Conservation (phyloP, 768 basidiomycete genomes). For the Kwoniella pini region DNA sequence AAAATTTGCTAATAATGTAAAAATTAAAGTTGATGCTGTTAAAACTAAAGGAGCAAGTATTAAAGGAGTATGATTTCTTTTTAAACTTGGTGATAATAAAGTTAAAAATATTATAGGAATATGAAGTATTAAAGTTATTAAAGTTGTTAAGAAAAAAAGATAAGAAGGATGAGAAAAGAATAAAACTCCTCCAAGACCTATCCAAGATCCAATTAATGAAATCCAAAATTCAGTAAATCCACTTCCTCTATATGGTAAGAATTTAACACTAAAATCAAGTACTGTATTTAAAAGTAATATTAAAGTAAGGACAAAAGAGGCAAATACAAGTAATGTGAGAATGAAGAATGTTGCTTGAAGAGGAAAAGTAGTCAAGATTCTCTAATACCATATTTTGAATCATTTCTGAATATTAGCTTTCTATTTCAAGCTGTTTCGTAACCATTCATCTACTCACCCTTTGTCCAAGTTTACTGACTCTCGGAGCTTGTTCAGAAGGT, state of each 20-base stretch:
- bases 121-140: constrained; percentile 44
- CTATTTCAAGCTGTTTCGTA: neutral
- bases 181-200: constrained; percentile 46
- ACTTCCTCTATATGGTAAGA: constrained; percentile 44
- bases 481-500: constrained; percentile 41
- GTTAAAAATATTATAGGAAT: constrained; percentile 47
- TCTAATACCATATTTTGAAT: constrained; percentile 21
- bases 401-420: neutral
- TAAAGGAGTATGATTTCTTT: constrained; percentile 40
- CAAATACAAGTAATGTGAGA: constrained; percentile 39
- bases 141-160: constrained; percentile 52
- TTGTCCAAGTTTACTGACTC: constrained; percentile 48
- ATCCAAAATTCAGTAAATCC: constrained; percentile 53
- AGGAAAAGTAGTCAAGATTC: constrained; percentile 50
- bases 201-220: constrained; percentile 49
- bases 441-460: constrained; percentile 32
- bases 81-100: constrained; percentile 41
- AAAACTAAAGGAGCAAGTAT: constrained; percentile 42
- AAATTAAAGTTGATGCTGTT: constrained; percentile 39
- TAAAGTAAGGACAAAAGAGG: constrained; percentile 37
- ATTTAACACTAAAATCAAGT: constrained; percentile 32
- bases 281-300: constrained; percentile 47
- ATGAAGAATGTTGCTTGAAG: constrained; percentile 40
- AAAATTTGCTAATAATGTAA: constrained; percentile 44
- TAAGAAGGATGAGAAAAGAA: constrained; percentile 53